Evolutionary conservation across 345 rosid genomes (phyloP).

Genomic region (Pistacia atlantica): DNA sequence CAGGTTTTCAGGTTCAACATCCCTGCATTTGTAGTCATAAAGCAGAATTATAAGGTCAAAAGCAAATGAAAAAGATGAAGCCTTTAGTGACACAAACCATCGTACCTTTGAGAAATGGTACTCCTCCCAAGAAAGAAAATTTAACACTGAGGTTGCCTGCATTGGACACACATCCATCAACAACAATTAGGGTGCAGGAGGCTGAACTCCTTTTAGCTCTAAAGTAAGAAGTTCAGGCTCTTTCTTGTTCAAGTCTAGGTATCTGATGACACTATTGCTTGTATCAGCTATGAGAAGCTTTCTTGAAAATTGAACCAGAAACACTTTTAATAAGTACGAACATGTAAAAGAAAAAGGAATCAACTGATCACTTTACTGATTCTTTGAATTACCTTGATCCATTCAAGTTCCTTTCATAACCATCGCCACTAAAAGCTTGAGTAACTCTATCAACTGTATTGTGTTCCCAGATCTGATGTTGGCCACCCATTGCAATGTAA

Average conservation of each 20-base stretch:
- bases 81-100: neutral
- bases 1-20: slow-evolving; percentile 75
- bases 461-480: slow-evolving; percentile 96
- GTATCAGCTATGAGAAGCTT: slow-evolving; percentile 88
- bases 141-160: slow-evolving; percentile 63
- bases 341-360: too few relatives aligned
- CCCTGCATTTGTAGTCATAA: slow-evolving; percentile 54
- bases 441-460: slow-evolving; percentile 60
- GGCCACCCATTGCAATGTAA: slow-evolving; percentile 70
- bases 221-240: slow-evolving; percentile 61
- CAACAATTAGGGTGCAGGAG: slow-evolving; percentile 42
- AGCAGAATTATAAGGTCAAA: neutral
- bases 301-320: slow-evolving; percentile 52
- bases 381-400: too few relatives aligned
- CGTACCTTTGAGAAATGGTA: slow-evolving; percentile 94
- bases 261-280: slow-evolving; percentile 79
- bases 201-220: slow-evolving; percentile 83
- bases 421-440: slow-evolving; percentile 73
- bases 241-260: slow-evolving; percentile 56
- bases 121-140: slow-evolving; percentile 62
- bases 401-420: too few relatives aligned
- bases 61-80: neutral
- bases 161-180: slow-evolving; percentile 52
- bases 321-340: neutral
- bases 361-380: too few relatives aligned